Evolutionary conservation across 495 filamentous ascomycete genomes (phyloP).

Genomic region (Penicillium canariense): DNA sequence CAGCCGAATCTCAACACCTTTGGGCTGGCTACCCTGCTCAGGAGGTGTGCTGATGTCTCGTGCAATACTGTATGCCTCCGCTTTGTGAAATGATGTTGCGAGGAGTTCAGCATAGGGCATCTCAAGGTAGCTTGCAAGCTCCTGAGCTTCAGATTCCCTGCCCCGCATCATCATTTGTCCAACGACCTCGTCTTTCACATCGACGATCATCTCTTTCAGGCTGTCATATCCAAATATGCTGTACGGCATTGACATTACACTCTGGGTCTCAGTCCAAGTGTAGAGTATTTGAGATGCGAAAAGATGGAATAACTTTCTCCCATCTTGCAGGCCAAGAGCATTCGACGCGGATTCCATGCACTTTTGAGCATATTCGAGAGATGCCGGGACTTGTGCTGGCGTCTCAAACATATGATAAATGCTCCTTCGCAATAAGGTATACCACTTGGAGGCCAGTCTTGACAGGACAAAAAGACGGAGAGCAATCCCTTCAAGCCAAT

Average conservation of each 20-base stretch:
- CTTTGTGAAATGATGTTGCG: slow-evolving; percentile 69
- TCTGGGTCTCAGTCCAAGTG: slow-evolving; percentile 74
- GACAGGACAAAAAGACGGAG: slow-evolving; percentile 74
- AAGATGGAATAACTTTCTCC: slow-evolving; percentile 73
- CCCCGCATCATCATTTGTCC: slow-evolving; percentile 84
- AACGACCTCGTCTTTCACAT: slow-evolving; percentile 76
- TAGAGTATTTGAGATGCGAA: slow-evolving; percentile 92
- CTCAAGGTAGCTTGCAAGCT: slow-evolving; percentile 57
- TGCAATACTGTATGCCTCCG: slow-evolving; percentile 79
- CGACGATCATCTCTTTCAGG: slow-evolving; percentile 64
- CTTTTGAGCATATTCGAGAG: slow-evolving; percentile 64
- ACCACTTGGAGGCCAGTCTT: slow-evolving; percentile 74
- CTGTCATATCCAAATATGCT: slow-evolving; percentile 73
- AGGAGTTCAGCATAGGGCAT: slow-evolving; percentile 56
- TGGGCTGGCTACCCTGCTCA: slow-evolving; percentile 46
- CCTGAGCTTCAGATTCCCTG: slow-evolving; percentile 58
- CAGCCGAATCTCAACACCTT: slow-evolving; percentile 65
- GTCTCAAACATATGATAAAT: slow-evolving; percentile 94
- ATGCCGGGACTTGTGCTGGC: slow-evolving; percentile 62
- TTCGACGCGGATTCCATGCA: slow-evolving; percentile 66
- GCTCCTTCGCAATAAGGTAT: slow-evolving; percentile 74
- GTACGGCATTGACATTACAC: slow-evolving; percentile 69
- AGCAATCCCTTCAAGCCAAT: slow-evolving; percentile 79
- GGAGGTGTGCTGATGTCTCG: slow-evolving; percentile 67
- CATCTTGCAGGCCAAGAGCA: slow-evolving; percentile 58